phyloP scores from a whole-genome alignment of 768 basidiomycete genomes.

The Tulasnella sp. region DNA sequence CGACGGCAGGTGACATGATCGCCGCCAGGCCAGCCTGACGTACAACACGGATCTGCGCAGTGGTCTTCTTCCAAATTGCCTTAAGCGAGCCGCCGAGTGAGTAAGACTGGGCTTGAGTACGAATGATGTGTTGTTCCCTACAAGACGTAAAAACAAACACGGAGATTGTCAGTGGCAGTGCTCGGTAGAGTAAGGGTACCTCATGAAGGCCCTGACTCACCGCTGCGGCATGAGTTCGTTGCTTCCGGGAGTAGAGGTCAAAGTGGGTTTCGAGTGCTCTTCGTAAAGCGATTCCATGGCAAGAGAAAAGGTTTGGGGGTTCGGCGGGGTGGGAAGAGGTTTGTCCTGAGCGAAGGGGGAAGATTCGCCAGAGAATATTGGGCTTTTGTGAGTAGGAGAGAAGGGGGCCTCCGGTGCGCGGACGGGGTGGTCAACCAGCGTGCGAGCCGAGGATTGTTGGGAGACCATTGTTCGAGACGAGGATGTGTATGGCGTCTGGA shows the following conservation, averaged over 20 bases:
- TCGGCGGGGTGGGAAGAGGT: slow-evolving; percentile 10
- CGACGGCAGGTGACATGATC: slow-evolving; percentile 20
- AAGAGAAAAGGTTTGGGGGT: background rate
- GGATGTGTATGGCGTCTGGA: background rate
- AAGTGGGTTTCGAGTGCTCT: slow-evolving; percentile 3
- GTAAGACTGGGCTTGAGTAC: slow-evolving; percentile 26
- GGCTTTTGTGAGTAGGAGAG: background rate
- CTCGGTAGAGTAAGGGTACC: background rate
- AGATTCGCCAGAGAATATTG: background rate
- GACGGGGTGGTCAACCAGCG: background rate
- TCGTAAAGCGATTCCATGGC: background rate
- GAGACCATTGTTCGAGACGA: background rate
- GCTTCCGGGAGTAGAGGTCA: slow-evolving; percentile 13
- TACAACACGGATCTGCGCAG: slow-evolving; percentile 29
- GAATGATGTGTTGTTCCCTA: slow-evolving; percentile 18
- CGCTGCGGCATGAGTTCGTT: background rate
- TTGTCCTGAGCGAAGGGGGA: background rate
- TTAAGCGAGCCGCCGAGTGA: slow-evolving; percentile 26
- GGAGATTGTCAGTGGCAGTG: slow-evolving; percentile 2
- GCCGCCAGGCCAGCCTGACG: slow-evolving; percentile 15
- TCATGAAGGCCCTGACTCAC: slow-evolving; percentile 10
- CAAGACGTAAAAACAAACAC: background rate
- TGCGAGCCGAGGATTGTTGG: slow-evolving; percentile 1
- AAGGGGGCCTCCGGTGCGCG: background rate
- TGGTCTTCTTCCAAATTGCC: slow-evolving; percentile 31